phyloP scores from a whole-genome alignment of 2,329 filamentous ascomycete genomes.

The Phyllosticta citrichinensis region DNA sequence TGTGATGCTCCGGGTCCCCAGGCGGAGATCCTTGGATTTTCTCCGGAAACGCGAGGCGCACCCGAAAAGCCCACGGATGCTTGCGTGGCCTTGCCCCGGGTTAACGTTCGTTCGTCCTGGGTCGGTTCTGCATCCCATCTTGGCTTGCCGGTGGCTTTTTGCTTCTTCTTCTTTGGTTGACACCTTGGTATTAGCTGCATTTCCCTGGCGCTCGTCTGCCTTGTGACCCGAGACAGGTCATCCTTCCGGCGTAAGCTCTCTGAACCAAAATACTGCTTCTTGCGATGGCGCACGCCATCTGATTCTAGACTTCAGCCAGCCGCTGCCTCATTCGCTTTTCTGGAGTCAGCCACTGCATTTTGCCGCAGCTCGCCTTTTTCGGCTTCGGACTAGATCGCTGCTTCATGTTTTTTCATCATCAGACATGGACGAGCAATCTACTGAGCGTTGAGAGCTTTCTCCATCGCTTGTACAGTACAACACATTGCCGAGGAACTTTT shows the following conservation, averaged over 20 bases:
- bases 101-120: constrained; percentile 23
- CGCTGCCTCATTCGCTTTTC: not conserved
- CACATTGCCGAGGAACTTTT: not conserved
- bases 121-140: not conserved
- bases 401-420: not conserved
- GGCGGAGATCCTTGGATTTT: constrained; percentile 9
- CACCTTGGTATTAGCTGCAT: not conserved
- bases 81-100: constrained; percentile 28
- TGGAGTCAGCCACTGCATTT: not conserved
- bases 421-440: not conserved
- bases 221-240: not conserved
- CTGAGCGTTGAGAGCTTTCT: not conserved
- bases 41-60: not conserved
- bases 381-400: not conserved
- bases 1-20: constrained; percentile 9
- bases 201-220: not conserved
- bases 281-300: not conserved
- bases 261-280: not conserved
- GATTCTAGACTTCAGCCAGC: not conserved
- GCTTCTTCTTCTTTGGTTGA: not conserved
- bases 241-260: not conserved
- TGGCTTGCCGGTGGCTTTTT: not conserved
- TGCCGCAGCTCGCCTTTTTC: not conserved
- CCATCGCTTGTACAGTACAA: not conserved
- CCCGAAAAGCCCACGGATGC: not conserved